Conservation (phyloP, 305 asterid genomes). For the Solanum hybrid region DNA sequence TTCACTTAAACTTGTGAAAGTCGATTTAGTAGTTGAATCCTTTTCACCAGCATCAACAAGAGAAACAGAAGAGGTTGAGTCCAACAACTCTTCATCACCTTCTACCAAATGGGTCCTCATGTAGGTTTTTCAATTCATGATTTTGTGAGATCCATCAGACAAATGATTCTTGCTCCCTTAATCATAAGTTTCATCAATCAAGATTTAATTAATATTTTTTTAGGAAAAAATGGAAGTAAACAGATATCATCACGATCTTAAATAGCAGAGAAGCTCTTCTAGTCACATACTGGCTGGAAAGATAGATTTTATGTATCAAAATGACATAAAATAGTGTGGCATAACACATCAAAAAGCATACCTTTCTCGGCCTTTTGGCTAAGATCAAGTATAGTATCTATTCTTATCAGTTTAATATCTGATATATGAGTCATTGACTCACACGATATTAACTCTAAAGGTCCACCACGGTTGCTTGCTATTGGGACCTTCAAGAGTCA, state of each 20-base stretch:
- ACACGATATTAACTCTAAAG: conserved; percentile 14
- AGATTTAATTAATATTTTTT: background rate
- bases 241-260: background rate
- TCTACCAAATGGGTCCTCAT: too few species aligned
- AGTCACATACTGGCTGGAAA: too few species aligned
- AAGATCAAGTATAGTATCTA: conserved; percentile 9
- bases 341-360: conserved; percentile 20
- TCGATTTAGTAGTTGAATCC: too few species aligned
- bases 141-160: background rate
- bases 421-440: conserved; percentile 32
- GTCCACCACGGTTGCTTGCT: background rate
- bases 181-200: conserved; percentile 10
- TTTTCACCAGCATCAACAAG: too few species aligned
- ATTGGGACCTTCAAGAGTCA: background rate
- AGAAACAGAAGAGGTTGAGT: too few species aligned
- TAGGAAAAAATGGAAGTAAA: background rate
- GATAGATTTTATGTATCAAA: too few species aligned
- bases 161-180: conserved; percentile 33
- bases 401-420: conserved; percentile 86
- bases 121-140: too few species aligned
- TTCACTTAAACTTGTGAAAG: too few species aligned
- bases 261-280: background rate
- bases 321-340: background rate
- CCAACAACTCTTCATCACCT: too few species aligned
- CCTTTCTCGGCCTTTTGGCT: conserved; percentile 50